A percentile compares a stretch with the other conserved stretches of the same genome.
These are phyloP conservation scores for Xylaria sp. DNA, from an alignment of 495 filamentous ascomycete genomes.

Conservation along the genomic window DNA sequence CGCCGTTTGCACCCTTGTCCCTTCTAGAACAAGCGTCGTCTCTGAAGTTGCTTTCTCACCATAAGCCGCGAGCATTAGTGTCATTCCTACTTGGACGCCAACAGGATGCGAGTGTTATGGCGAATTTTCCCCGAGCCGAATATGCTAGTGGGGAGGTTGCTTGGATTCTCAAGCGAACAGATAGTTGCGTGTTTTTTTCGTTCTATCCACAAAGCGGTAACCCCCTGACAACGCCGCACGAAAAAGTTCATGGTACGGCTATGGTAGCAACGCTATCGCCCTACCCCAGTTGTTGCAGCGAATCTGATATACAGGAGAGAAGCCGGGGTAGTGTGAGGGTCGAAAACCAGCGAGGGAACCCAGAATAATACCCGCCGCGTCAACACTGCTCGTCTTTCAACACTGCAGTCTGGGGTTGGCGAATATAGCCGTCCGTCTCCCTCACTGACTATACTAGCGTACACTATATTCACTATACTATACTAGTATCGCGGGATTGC, in stretches of 20 bases:
- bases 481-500: conserved; percentile 1
- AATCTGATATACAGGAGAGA: neutral
- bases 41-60: neutral
- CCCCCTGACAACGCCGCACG: neutral
- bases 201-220: conserved; percentile 1
- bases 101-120: neutral
- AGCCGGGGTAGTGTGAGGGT: neutral
- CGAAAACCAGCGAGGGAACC: neutral
- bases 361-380: neutral
- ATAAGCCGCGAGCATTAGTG: neutral
- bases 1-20: neutral
- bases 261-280: neutral
- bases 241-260: neutral
- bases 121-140: neutral
- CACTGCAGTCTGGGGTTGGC: neutral
- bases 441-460: no score
- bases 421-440: no score
- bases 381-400: neutral
- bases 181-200: neutral
- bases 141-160: neutral
- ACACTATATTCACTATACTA: no score
- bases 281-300: conserved; percentile 1
- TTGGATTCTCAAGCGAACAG: neutral
- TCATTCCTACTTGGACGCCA: neutral
- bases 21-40: conserved; percentile 15